Evolutionary conservation across 2,329 filamentous ascomycete genomes (phyloP).

Genomic region (Pochonia chlamydosporia): DNA sequence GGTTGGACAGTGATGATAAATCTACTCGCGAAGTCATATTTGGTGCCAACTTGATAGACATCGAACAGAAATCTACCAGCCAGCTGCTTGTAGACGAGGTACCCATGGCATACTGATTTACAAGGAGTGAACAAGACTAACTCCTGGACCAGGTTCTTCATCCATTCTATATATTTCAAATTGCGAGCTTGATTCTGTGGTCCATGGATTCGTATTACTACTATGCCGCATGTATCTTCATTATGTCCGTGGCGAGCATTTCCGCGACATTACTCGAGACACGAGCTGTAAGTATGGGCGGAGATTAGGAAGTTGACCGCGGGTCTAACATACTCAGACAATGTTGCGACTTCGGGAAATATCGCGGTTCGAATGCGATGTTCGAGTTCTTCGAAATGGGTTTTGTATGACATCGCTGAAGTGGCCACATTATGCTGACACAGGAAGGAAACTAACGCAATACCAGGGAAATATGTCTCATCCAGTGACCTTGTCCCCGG

Average conservation of each 20-base stretch:
- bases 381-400: slow-evolving; percentile 85
- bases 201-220: slow-evolving; percentile 96
- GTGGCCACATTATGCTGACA: too few relatives aligned
- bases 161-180: slow-evolving; percentile 97
- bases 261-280: slow-evolving; percentile 86
- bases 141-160: slow-evolving; percentile 66
- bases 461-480: slow-evolving; percentile 69
- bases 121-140: not conserved
- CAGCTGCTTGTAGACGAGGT: slow-evolving; percentile 88
- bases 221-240: slow-evolving; percentile 89
- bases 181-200: slow-evolving; percentile 91
- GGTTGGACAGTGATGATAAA: slow-evolving; percentile 85
- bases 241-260: slow-evolving; percentile 92
- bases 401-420: slow-evolving; percentile 60
- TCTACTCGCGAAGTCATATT: slow-evolving; percentile 79
- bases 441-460: not conserved
- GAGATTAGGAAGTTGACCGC: not conserved
- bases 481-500: slow-evolving; percentile 89
- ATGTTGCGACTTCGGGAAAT: slow-evolving; percentile 89
- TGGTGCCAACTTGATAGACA: slow-evolving; percentile 84
- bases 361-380: slow-evolving; percentile 90
- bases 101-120: slow-evolving; percentile 3
- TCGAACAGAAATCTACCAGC: slow-evolving; percentile 78
- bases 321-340: slow-evolving; percentile 52
- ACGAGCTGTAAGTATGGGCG: slow-evolving; percentile 53